Evolutionary conservation across 2,329 filamentous ascomycete species (phyloP), one percentile per base, ranked within the genome.

Genomic region (Beauveria asiatica): DNA sequence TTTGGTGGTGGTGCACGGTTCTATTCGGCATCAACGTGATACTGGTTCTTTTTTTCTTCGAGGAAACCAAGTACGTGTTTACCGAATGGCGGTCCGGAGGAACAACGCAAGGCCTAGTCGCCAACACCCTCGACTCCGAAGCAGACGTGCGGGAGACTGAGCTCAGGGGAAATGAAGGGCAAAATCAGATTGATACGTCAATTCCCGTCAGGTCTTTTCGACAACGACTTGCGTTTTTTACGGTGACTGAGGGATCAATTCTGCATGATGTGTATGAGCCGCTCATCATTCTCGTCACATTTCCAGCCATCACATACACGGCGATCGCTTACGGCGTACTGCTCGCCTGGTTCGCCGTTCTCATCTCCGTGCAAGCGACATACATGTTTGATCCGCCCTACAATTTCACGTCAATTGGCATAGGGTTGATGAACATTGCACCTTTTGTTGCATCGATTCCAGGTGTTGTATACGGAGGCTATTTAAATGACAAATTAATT

Each of bases 281-380:
- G 3, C 37, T 64, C 2, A n/a, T 64, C 1, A 46, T 67, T 2
- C 41, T 65, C 0, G 56, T 63, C 9, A 58, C 62, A 4, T 67
- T 68, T 13, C 67, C 75, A 1, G 71, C 74, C 1, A 70, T 78
- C 9, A 61, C 72, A 6, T 78, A 73, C 60, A 70, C 71, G 1
- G 74, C 70, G 0, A 45, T 77, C 2, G 74, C 75, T 19, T 78
- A 75, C 58, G 75, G 74, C 3, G 69, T 68, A 0, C 66, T 72
- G 0, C 68, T 77, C 2, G 70, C 70, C 3, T 74, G 70, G 70
- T 67, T 77, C 5, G 72, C 74, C 0, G 42, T 64, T 9, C n/a
- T 65, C 17, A 52, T 53, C 7, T 62, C 61, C 3, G 44, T 67
- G 2, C 60, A 63, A 16, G 59, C 62, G 1, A 62, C 61, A 0